These are phyloP conservation scores for Chiua sp. DNA, from an alignment of 1,284 basidiomycete genomes.

Conservation along the genomic window DNA sequence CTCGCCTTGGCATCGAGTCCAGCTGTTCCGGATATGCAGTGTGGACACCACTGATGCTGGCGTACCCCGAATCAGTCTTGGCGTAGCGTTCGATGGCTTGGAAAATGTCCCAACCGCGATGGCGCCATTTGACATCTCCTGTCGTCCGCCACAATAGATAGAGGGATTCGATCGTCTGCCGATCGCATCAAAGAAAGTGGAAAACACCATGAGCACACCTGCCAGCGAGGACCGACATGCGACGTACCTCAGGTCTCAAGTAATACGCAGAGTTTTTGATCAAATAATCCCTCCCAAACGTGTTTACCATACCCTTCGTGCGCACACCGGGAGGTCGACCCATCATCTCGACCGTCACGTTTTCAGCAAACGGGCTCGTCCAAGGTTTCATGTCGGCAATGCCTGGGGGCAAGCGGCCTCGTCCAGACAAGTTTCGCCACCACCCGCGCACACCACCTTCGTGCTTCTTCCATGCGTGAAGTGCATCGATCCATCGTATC, in stretches of 20 bases:
- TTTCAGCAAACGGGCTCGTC: too few relatives aligned
- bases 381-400: too few relatives aligned
- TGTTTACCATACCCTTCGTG: constrained; percentile 3
- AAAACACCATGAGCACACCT: too few relatives aligned
- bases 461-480: too few relatives aligned
- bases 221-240: not conserved
- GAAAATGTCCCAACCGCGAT: constrained; percentile 80
- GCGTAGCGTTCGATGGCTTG: constrained; percentile 72
- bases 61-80: constrained; percentile 61
- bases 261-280: constrained; percentile 52
- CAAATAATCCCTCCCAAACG: constrained; percentile 46
- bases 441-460: too few relatives aligned
- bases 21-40: constrained; percentile 26
- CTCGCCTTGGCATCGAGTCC: constrained; percentile 16
- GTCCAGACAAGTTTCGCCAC: too few relatives aligned
- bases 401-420: too few relatives aligned
- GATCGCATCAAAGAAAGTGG: not conserved
- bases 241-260: constrained; percentile 64
- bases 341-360: constrained; percentile 15
- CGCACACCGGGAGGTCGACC: not conserved
- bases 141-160: constrained; percentile 76
- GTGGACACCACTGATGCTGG: constrained; percentile 58
- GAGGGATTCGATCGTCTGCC: constrained; percentile 65
- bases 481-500: constrained; percentile 57
- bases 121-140: constrained; percentile 70